phyloP scores from a whole-genome alignment of 23 red algal species.

The Gracilaria vermiculophylla region DNA sequence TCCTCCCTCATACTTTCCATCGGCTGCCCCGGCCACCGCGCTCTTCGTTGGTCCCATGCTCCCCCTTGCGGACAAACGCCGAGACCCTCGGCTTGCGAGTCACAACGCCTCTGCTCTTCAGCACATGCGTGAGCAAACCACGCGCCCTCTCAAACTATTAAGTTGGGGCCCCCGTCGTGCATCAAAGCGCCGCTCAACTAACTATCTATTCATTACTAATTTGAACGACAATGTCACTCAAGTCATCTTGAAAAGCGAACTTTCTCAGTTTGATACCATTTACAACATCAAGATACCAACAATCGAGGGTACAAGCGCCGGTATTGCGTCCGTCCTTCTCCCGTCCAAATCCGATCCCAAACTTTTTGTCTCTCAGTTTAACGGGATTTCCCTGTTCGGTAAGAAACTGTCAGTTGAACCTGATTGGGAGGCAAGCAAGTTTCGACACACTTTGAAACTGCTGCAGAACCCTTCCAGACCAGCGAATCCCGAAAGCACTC shows the following conservation, averaged over 20 bases:
- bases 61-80: not conserved
- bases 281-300: not conserved
- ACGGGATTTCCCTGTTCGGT: not conserved
- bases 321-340: conserved; percentile 1
- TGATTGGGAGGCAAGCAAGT: not conserved
- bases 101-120: not conserved
- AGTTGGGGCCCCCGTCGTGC: not conserved
- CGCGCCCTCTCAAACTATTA: not conserved
- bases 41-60: conserved; percentile 3
- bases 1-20: not conserved
- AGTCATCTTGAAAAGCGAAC: not conserved
- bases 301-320: not conserved
- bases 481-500: not conserved
- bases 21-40: not conserved
- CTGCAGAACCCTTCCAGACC: not conserved
- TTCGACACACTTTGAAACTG: not conserved
- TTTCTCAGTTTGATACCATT: not conserved
- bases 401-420: not conserved
- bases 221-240: conserved; percentile 13
- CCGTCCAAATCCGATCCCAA: not conserved
- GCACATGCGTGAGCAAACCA: not conserved
- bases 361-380: not conserved
- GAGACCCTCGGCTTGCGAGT: conserved; percentile 3
- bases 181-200: not conserved
- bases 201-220: conserved; percentile 19